A percentile compares a stretch with the other conserved stretches of the same genome.
Evolutionary conservation across 2,329 filamentous ascomycete genomes (phyloP).

Genomic region (Byssoonygena ceratinophila): DNA sequence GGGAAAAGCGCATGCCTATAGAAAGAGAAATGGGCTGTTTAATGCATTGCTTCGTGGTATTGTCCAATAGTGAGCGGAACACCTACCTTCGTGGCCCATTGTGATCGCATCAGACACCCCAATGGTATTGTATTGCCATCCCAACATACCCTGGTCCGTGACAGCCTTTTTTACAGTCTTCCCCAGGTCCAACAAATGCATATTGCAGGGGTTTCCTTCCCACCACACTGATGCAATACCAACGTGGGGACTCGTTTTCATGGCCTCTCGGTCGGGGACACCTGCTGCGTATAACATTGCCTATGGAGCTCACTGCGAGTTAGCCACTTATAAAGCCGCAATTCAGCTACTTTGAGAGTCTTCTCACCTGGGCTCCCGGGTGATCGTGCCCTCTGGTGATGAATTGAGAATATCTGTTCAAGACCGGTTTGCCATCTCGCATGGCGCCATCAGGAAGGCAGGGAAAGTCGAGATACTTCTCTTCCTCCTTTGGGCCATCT

Average conservation of each 20-base stretch:
- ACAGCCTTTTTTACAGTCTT: constrained; percentile 77
- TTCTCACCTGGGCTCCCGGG: constrained; percentile 68
- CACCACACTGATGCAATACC: constrained; percentile 91
- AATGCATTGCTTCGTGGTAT: not conserved
- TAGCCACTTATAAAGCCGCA: too few relatives aligned
- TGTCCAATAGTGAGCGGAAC: not conserved
- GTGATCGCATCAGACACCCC: constrained; percentile 87
- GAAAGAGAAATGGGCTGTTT: constrained; percentile 5
- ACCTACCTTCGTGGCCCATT: constrained; percentile 77
- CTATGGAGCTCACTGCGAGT: too few relatives aligned
- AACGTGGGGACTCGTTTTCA: constrained; percentile 85
- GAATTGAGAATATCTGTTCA: constrained; percentile 79
- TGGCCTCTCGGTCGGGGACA: constrained; percentile 67
- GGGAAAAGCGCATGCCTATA: constrained; percentile 80
- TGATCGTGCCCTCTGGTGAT: constrained; percentile 81
- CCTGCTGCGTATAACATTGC: constrained; percentile 94
- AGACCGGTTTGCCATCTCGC: constrained; percentile 49
- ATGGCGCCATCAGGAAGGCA: constrained; percentile 43
- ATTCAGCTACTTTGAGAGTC: too few relatives aligned
- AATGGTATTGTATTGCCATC: constrained; percentile 89
- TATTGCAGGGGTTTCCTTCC: constrained; percentile 93
- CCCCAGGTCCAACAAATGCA: constrained; percentile 69
- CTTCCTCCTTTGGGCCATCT: constrained; percentile 26
- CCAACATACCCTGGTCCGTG: constrained; percentile 73
- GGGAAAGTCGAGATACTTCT: constrained; percentile 49